phyloP scores from a whole-genome alignment of 2,329 filamentous ascomycete genomes.

The Fusarium odoratissimum region DNA sequence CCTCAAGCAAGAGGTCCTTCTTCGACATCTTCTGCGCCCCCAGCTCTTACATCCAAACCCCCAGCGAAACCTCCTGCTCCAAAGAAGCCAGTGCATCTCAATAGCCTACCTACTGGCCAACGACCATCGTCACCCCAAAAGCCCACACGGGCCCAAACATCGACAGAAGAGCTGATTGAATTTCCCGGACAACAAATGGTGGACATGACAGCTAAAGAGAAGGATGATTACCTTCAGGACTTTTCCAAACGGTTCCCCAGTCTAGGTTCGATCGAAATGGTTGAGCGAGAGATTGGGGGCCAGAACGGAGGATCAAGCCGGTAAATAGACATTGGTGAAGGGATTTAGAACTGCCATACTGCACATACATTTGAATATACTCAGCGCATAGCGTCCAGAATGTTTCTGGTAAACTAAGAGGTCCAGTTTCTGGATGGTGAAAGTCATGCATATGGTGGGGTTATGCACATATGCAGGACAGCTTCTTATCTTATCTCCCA shows the following conservation, averaged over 20 bases:
- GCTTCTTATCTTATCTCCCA: constrained; percentile 50
- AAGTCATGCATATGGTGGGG: constrained; percentile 31
- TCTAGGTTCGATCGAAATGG: constrained; percentile 86
- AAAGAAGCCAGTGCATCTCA: constrained; percentile 71
- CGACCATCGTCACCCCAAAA: constrained; percentile 60
- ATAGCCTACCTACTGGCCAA: constrained; percentile 62
- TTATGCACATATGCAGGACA: constrained; percentile 36
- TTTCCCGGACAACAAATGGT: constrained; percentile 61
- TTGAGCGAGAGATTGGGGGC: constrained; percentile 71
- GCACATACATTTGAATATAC: constrained; percentile 44
- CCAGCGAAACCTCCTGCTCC: constrained; percentile 64
- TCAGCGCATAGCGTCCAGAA: constrained; percentile 35
- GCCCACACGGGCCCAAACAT: constrained; percentile 42
- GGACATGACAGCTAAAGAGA: constrained; percentile 68
- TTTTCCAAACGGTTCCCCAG: constrained; percentile 91
- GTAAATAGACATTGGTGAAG: constrained; percentile 26
- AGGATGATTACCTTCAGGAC: constrained; percentile 73
- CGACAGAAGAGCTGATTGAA: constrained; percentile 58
- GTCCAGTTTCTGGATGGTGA: neutral
- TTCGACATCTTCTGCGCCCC: constrained; percentile 40
- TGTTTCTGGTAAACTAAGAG: constrained; percentile 8
- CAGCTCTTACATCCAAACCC: constrained; percentile 42
- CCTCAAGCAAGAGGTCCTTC: constrained; percentile 38
- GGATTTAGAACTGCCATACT: constrained; percentile 26
- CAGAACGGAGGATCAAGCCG: constrained; percentile 47